Evolutionary conservation across 1,284 basidiomycete genomes (phyloP).

Genomic region (Ganoderma lingzhi): DNA sequence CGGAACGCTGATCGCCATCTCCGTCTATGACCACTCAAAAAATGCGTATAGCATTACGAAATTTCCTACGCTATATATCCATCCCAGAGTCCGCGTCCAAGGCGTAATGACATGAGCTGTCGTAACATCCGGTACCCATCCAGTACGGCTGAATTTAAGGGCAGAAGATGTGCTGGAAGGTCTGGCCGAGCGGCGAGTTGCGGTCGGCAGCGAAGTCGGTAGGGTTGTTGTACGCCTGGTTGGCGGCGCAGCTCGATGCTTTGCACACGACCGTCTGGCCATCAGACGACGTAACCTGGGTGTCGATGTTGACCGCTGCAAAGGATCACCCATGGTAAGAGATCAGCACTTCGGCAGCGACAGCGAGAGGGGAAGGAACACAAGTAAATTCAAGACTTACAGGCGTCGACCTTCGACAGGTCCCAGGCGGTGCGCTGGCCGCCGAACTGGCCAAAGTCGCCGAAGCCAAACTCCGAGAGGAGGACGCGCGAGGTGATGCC

Average conservation of each 20-base stretch:
- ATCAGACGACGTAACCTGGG: constrained; percentile 4
- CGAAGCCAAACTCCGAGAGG: constrained; percentile 9
- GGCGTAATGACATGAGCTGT: not conserved
- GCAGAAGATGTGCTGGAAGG: constrained; percentile 9
- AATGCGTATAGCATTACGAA: not conserved
- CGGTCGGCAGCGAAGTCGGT: constrained; percentile 7
- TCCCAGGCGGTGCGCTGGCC: constrained; percentile 9
- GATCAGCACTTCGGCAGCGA: not conserved
- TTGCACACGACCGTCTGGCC: constrained; percentile 2
- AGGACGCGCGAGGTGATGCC: constrained; percentile 10
- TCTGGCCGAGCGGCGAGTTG: constrained; percentile 11
- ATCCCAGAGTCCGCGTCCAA: not conserved
- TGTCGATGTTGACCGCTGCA: constrained; percentile 12
- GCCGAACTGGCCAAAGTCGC: constrained; percentile 3
- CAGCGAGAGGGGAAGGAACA: not conserved
- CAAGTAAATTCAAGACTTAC: not conserved
- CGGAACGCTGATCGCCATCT: not conserved
- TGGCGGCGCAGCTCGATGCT: constrained; percentile 5
- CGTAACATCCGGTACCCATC: not conserved
- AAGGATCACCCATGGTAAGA: not conserved
- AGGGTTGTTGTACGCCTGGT: constrained; percentile 8
- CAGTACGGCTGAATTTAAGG: not conserved
- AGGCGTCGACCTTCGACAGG: constrained; percentile 5
- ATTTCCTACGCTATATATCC: not conserved
- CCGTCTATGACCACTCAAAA: not conserved